Percentiles rank a stretch among this genome's conserved stretches.
phyloP scores from a whole-genome alignment of 164 flowering plant genomes.

The Houttuynia cordata region DNA sequence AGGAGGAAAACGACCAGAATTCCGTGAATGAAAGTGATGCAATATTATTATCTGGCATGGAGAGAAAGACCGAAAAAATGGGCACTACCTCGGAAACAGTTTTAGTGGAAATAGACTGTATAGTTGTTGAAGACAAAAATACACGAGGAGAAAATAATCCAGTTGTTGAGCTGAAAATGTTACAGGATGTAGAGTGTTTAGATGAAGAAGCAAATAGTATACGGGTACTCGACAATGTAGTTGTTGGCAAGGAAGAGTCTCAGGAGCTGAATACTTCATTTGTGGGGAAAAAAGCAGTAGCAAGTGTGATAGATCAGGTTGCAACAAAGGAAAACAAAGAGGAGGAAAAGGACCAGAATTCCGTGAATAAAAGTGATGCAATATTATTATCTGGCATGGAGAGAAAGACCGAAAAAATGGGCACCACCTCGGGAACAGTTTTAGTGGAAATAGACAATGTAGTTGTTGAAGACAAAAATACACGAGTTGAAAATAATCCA shows the following conservation, averaged over 20 bases:
- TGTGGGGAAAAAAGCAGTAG: too few species aligned
- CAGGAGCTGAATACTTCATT: constrained; percentile 5
- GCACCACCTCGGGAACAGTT: neutral
- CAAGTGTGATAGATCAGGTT: neutral
- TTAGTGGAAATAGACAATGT: constrained; percentile 7
- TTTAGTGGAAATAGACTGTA: constrained; percentile 6
- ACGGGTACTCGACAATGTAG: too few species aligned
- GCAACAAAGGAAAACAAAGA: constrained; percentile 11
- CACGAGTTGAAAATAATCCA: too few species aligned
- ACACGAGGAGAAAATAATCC: too few species aligned
- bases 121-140: too few species aligned
- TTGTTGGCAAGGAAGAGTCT: constrained; percentile 2
- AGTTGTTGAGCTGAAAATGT: too few species aligned
- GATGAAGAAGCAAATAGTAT: constrained; percentile 6
- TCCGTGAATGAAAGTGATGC: constrained; percentile 10
- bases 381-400: constrained; percentile 11
- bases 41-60: constrained; percentile 11
- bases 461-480: too few species aligned
- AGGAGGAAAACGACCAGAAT: constrained; percentile 16
- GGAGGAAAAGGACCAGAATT: constrained; percentile 15
- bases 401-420: constrained; percentile 12
- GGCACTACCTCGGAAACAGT: constrained; percentile 1
- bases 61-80: constrained; percentile 10
- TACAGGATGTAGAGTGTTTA: constrained; percentile 6
- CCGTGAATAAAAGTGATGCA: constrained; percentile 10